Conservation (phyloP, 2,329 filamentous ascomycete genomes). For the Leptographium wingfieldii region DNA sequence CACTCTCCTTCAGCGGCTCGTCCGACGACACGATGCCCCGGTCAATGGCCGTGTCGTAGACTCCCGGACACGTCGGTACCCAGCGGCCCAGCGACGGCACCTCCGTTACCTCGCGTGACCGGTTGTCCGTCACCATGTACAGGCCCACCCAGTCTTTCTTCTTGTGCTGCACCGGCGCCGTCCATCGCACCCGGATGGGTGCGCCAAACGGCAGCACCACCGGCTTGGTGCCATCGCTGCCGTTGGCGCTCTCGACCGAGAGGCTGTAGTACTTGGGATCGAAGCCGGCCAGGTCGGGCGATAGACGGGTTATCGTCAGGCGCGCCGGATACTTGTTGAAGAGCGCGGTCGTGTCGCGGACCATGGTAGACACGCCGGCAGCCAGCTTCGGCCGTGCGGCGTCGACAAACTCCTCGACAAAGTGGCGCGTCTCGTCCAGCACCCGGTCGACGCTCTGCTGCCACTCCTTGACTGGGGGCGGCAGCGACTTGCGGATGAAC, state of each 20-base stretch:
- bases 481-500: conserved; percentile 77
- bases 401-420: conserved; percentile 85
- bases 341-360: conserved; percentile 74
- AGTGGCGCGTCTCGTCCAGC: conserved; percentile 73
- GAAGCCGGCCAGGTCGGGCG: conserved; percentile 67
- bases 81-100: conserved; percentile 81
- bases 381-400: conserved; percentile 74
- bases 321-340: conserved; percentile 85
- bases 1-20: conserved; percentile 33
- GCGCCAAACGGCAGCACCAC: conserved; percentile 79
- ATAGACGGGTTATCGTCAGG: conserved; percentile 67
- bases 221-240: conserved; percentile 50
- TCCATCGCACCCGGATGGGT: conserved; percentile 83
- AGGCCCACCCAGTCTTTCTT: conserved; percentile 92
- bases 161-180: conserved; percentile 73
- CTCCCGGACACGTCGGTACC: conserved; percentile 65
- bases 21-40: conserved; percentile 64
- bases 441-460: conserved; percentile 80
- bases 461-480: conserved; percentile 69
- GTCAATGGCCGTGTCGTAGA: conserved; percentile 66
- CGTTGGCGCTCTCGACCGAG: conserved; percentile 52
- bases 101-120: conserved; percentile 70
- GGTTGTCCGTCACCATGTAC: conserved; percentile 92
- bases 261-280: conserved; percentile 73
- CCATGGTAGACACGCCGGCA: conserved; percentile 72